A percentile compares a stretch with the other conserved stretches of the same genome.
phyloP scores from a whole-genome alignment of 352 stramenopile species.

The Blastocystis sp. region DNA sequence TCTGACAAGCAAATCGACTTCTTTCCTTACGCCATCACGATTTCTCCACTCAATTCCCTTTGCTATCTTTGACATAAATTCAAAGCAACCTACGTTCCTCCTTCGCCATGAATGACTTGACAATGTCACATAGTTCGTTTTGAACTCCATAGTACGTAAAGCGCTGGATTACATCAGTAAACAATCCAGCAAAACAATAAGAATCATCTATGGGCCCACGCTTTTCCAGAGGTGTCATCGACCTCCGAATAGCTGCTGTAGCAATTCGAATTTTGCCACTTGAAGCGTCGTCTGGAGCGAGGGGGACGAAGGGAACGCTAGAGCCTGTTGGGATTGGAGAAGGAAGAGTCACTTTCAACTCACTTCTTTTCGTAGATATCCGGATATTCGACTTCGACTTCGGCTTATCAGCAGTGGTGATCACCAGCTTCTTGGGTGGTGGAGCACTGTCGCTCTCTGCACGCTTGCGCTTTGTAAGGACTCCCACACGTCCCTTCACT shows the following conservation, averaged over 20 bases:
- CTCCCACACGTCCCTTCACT: slow-evolving; percentile 7
- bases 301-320: neutral
- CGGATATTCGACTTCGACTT: neutral
- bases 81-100: neutral
- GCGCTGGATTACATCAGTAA: neutral
- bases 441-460: neutral
- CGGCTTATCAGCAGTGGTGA: neutral
- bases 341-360: neutral
- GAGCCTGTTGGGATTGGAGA: neutral
- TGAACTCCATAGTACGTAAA: neutral
- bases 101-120: neutral
- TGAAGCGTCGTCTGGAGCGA: neutral
- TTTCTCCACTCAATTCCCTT: neutral
- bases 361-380: neutral
- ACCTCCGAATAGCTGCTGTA: neutral
- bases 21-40: neutral
- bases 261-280: neutral
- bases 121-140: neutral
- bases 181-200: neutral
- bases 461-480: neutral
- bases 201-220: neutral
- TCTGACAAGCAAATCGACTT: neutral
- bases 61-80: neutral
- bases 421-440: neutral
- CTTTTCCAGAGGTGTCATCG: neutral